These are phyloP conservation scores for Spiraea crenata DNA, from an alignment of 331 rosid genomes.

Conservation along the genomic window DNA sequence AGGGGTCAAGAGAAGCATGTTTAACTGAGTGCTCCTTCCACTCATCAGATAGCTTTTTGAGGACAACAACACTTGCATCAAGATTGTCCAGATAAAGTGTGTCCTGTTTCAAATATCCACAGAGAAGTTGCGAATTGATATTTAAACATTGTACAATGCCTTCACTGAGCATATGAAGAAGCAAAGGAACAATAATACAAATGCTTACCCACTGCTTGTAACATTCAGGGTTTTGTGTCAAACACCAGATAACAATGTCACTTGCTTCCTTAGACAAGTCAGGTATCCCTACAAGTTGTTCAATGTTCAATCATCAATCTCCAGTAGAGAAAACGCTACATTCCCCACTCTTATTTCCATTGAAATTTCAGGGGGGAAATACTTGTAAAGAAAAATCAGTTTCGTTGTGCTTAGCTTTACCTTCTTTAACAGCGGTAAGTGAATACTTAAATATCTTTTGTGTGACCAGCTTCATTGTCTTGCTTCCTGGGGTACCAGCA, in stretches of 20 bases:
- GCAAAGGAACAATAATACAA: background rate
- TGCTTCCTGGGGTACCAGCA: conserved; percentile 63
- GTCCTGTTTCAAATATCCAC: conserved; percentile 50
- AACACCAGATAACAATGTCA: conserved; percentile 58
- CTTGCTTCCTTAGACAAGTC: conserved; percentile 58
- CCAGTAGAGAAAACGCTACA: background rate
- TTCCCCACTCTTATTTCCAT: background rate
- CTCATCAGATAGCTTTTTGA: conserved; percentile 57
- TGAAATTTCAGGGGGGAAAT: background rate
- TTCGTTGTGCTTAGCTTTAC: conserved; percentile 22
- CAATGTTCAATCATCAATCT: conserved; percentile 8
- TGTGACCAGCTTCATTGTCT: conserved; percentile 49
- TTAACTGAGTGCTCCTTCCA: conserved; percentile 52
- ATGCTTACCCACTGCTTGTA: conserved; percentile 64
- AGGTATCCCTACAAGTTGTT: conserved; percentile 45
- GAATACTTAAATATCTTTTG: conserved; percentile 44
- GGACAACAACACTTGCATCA: conserved; percentile 57
- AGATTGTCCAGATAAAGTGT: conserved; percentile 68
- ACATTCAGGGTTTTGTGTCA: conserved; percentile 59
- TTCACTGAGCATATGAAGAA: background rate
- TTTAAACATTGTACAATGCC: conserved; percentile 7
- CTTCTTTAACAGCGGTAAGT: conserved; percentile 53
- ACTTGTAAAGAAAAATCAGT: conserved; percentile 9
- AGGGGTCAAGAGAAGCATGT: conserved; percentile 45
- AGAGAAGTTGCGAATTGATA: conserved; percentile 2